Evolutionary conservation across 2,329 filamentous ascomycete genomes (phyloP).

Genomic region (Fusarium penzigii): DNA sequence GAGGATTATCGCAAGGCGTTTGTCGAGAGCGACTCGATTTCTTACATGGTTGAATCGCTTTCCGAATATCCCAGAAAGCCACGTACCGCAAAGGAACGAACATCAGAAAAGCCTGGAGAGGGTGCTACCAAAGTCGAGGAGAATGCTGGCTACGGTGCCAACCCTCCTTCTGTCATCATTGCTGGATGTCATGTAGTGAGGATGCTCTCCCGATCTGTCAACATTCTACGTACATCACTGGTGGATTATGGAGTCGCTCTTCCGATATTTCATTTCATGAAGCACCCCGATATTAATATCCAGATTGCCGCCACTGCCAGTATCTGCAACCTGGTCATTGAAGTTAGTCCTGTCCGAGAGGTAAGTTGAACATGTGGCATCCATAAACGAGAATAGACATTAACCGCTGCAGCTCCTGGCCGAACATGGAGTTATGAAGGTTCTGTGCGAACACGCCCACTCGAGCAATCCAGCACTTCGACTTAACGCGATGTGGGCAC

Average conservation of each 20-base stretch:
- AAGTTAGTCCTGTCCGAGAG: slow-evolving; percentile 89
- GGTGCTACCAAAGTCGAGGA: slow-evolving; percentile 31
- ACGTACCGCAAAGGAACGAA: slow-evolving; percentile 42
- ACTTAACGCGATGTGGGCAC: slow-evolving; percentile 85
- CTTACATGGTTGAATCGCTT: slow-evolving; percentile 82
- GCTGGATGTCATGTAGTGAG: slow-evolving; percentile 82
- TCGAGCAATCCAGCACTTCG: slow-evolving; percentile 77
- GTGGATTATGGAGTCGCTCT: slow-evolving; percentile 82
- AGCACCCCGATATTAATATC: slow-evolving; percentile 73
- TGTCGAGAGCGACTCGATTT: slow-evolving; percentile 77
- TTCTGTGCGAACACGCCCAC: slow-evolving; percentile 81
- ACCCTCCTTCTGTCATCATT: slow-evolving; percentile 75
- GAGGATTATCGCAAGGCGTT: slow-evolving; percentile 83
- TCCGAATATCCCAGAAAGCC: slow-evolving; percentile 55
- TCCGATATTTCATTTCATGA: slow-evolving; percentile 75
- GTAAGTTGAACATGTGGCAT: slow-evolving; percentile 50
- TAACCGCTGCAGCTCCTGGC: slow-evolving; percentile 62
- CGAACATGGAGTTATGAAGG: slow-evolving; percentile 71
- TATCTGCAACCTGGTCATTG: slow-evolving; percentile 81
- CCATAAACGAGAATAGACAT: slow-evolving; percentile 1
- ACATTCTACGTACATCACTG: slow-evolving; percentile 78
- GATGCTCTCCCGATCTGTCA: slow-evolving; percentile 82
- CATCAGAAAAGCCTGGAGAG: slow-evolving; percentile 40
- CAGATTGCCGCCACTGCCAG: slow-evolving; percentile 84
- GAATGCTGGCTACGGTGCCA: slow-evolving; percentile 62